A percentile compares a stretch with the other conserved stretches of the same genome.
Conservation (phyloP, 805 yeast species). For the Nematodospora valgi region DNA sequence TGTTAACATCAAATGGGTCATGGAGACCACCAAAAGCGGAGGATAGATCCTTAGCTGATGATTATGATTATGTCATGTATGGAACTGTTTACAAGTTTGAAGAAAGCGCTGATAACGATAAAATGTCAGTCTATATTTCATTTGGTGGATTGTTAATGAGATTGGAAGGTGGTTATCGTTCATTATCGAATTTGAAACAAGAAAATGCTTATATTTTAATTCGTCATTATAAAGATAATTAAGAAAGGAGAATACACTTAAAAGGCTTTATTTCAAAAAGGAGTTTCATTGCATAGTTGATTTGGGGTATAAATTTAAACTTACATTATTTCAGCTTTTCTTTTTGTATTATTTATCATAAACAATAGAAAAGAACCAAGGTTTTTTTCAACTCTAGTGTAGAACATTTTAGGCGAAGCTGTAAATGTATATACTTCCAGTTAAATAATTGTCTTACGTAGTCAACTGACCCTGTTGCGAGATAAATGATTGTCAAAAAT, state of each 20-base stretch:
- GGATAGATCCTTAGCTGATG: slow-evolving; percentile 88
- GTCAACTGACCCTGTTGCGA: too few species aligned
- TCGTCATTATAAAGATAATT: slow-evolving; percentile 57
- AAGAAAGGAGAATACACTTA: slow-evolving; percentile 2
- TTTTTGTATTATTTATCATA: too few species aligned
- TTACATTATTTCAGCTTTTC: too few species aligned
- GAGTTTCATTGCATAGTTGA: too few species aligned
- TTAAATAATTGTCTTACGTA: too few species aligned
- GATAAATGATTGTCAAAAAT: too few species aligned
- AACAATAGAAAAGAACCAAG: too few species aligned
- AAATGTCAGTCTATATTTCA: slow-evolving; percentile 85
- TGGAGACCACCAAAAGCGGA: slow-evolving; percentile 85
- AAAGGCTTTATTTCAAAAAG: too few species aligned
- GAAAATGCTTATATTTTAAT: slow-evolving; percentile 88
- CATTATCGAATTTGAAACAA: slow-evolving; percentile 83
- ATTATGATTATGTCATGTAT: slow-evolving; percentile 96
- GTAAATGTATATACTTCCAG: too few species aligned
- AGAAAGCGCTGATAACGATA: slow-evolving; percentile 65
- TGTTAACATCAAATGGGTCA: slow-evolving; percentile 52
- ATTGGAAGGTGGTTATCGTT: slow-evolving; percentile 91
- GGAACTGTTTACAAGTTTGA: slow-evolving; percentile 97
- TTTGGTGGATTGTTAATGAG: slow-evolving; percentile 95
- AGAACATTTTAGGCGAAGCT: too few species aligned
- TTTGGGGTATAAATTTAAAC: too few species aligned
- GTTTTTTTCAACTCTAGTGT: too few species aligned